These are phyloP conservation scores for Physcomitrellopsis africana DNA, from an alignment of 225 moss, liverwort and hornwort species.

Conservation along the genomic window DNA sequence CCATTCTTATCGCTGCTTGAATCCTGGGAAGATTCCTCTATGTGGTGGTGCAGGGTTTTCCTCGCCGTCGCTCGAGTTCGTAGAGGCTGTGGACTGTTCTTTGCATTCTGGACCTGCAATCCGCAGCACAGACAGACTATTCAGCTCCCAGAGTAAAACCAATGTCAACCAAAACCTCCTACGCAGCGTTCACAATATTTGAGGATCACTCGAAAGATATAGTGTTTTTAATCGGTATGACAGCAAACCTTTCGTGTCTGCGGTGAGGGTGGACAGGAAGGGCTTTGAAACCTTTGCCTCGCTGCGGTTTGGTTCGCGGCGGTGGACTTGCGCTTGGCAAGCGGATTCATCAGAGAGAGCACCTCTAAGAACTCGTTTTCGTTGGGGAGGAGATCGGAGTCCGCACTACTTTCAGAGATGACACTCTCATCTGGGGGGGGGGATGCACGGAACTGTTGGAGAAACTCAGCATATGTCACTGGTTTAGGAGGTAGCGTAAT, in stretches of 20 bases:
- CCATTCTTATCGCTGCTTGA: constrained; percentile 65
- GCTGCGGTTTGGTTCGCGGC: constrained; percentile 17
- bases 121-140: background rate
- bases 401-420: constrained; percentile 42
- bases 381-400: constrained; percentile 37
- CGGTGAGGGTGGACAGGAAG: background rate
- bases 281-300: constrained; percentile 10
- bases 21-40: constrained; percentile 51
- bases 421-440: constrained; percentile 30
- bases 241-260: constrained; percentile 10
- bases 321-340: constrained; percentile 12
- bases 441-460: constrained; percentile 18
- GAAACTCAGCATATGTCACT: constrained; percentile 26
- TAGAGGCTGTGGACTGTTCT: constrained; percentile 37
- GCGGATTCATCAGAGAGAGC: constrained; percentile 44
- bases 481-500: constrained; percentile 24
- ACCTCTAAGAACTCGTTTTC: constrained; percentile 53
- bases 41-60: constrained; percentile 42
- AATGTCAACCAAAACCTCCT: background rate
- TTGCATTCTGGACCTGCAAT: constrained; percentile 39
- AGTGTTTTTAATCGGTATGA: background rate
- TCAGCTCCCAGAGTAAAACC: constrained; percentile 3
- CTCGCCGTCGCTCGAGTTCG: constrained; percentile 53
- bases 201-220: too few relatives aligned
- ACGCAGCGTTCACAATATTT: background rate